Base-by-base conservation (phyloP, 768 basidiomycete species). In the Rhizopogon vesiculosus region DNA sequence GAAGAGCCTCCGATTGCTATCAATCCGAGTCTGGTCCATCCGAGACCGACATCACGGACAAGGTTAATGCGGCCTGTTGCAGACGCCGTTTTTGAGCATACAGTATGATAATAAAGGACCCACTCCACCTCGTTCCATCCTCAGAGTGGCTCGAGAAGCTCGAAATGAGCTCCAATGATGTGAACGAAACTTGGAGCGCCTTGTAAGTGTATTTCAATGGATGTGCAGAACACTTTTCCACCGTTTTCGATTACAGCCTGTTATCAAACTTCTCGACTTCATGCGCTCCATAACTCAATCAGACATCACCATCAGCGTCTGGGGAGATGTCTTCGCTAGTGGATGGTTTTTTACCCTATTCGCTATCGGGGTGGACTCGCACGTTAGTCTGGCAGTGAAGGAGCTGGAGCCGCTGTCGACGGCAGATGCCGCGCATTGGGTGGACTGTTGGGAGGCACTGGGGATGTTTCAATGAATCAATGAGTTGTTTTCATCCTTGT, bases 21-120 rank as follows among this genome's bases (percentile, higher is more conserved):
- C 55, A 72, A 79, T 57, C n/a, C n/a, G n/a, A n/a, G n/a, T n/a
- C 54, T 80, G 3, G 63, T 74, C 0, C 74, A 78, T 56, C 78
- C 78, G 8, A 56, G 63, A 6, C 68, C 73, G 3, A 56, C 67
- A 3, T 40, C 64, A 3, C 77, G 76, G 74, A n/a, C n/a, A n/a
- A n/a, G n/a, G n/a, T n/a, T n/a, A n/a, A n/a, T n/a, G 5, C 39
- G 18, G 0, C 56, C 54, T 5, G 59, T 77, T 16, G 62, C 54
- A 7, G 55, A 62, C 51, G 52, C 64, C 41, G 52, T 43, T 48
- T 64, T 42, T 8, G 31, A 31, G 31, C 8, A 8, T 31, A 10
- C 58, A 22, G 22, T 22, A 22, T 22, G 57, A 42, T 33, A 8
- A 28, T 50, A 60, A 0, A 45, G 38, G 35, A 48, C 8, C 25